These are phyloP conservation scores for Vaccinium macrocarpon DNA, from an alignment of 148 eudicot species.

Conservation along the genomic window DNA sequence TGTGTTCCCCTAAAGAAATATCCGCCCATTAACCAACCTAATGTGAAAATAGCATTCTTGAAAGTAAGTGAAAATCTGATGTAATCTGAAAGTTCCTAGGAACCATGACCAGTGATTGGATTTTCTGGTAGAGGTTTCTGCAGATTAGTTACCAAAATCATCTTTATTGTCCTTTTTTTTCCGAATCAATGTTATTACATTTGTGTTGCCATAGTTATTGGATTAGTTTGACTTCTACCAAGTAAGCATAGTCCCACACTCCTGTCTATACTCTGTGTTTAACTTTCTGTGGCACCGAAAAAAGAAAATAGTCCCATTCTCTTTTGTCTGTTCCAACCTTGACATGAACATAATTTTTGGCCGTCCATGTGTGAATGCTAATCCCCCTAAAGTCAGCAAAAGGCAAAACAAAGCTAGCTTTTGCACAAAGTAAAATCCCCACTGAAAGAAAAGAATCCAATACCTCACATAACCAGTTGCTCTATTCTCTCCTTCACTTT, in stretches of 20 bases:
- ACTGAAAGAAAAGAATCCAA: slow-evolving; percentile 20
- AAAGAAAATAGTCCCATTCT: not conserved
- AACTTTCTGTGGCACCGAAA: too few species aligned
- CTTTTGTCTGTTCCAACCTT: slow-evolving; percentile 4
- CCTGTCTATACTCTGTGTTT: not conserved
- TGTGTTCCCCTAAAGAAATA: not conserved
- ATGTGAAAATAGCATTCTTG: not conserved
- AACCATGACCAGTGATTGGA: not conserved
- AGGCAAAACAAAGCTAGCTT: slow-evolving; percentile 12
- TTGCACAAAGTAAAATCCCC: slow-evolving; percentile 11
- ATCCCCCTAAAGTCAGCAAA: slow-evolving; percentile 21
- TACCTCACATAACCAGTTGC: not conserved
- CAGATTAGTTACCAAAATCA: not conserved
- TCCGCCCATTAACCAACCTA: not conserved
- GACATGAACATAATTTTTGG: slow-evolving; percentile 11
- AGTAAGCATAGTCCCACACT: not conserved
- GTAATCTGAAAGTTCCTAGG: not conserved
- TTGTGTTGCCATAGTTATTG: not conserved
- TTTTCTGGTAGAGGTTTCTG: not conserved
- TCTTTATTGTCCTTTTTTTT: not conserved
- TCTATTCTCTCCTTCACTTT: not conserved
- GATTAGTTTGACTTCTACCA: not conserved
- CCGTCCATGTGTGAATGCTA: slow-evolving; percentile 12
- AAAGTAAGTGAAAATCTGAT: not conserved
- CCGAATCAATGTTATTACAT: not conserved